These are phyloP conservation scores for Jaltomata sinuosa DNA, from an alignment of 257 asterid genomes.

Conservation along the genomic window DNA sequence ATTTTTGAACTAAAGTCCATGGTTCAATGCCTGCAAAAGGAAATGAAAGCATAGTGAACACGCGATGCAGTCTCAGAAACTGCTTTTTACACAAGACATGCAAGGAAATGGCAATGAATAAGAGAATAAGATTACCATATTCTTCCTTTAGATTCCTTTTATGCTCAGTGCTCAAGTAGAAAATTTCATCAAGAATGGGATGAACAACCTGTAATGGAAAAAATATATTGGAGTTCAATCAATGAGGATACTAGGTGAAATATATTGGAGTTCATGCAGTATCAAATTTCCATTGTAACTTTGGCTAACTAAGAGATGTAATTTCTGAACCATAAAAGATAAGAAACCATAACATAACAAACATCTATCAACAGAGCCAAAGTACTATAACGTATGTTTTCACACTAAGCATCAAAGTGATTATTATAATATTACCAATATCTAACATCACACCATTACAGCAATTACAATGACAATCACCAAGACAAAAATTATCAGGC, in stretches of 20 bases:
- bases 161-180: conserved; percentile 60
- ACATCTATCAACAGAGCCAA: background rate
- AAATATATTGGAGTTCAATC: background rate
- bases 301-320: background rate
- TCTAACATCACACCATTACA: background rate
- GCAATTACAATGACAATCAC: background rate
- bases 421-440: background rate
- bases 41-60: background rate
- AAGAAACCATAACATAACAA: background rate
- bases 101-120: background rate
- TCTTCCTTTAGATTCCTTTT: conserved; percentile 37
- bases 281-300: background rate
- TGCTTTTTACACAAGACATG: background rate
- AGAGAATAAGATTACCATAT: conserved; percentile 19
- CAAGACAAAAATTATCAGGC: background rate
- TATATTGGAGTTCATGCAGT: background rate
- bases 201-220: conserved; percentile 40
- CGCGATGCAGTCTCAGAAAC: background rate
- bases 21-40: conserved; percentile 32
- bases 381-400: background rate
- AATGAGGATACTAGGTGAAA: background rate
- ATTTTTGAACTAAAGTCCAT: conserved; percentile 38
- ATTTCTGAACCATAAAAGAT: background rate
- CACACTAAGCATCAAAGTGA: background rate
- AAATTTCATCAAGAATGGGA: conserved; percentile 71